Evolutionary conservation across 1,284 basidiomycete genomes (phyloP), one percentile per base, ranked within the genome.

Genomic region (Marasmius fiardii): DNA sequence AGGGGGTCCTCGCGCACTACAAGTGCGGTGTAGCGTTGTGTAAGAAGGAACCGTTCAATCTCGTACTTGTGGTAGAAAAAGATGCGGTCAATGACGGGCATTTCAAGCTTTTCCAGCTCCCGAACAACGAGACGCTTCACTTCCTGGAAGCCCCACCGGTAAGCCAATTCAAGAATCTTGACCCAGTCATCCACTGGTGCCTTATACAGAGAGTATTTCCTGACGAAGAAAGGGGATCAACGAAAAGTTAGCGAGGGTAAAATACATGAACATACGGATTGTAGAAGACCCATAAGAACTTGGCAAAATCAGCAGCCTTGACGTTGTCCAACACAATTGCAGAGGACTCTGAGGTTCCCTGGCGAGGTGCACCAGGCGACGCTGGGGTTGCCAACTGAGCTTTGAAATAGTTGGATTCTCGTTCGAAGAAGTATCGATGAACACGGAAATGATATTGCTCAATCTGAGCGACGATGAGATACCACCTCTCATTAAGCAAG

Each of bases 261-360:
- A 11, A 21, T 28, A 28, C 10, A 16, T 18, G 18, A 45, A 77
- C 82, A 63, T 64, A 87, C 85, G 78, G 78, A 48, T 86, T 83
- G 47, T 88, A 89, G 67, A 87, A 88, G 0, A 89, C 80, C 85
- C 86, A 88, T 0, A 87, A 62, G 20, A 89, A 79, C 3, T 74
- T 71, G 0, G 76, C 75, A 55, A 89, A 87, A 3, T 86, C 81
- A 0, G 71, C 66, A 0, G 74, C 65, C 0, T 66, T 68, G 11
- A 81, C 71, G 43, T 79, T 73, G 5, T 81, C 75, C 16, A 89
- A 70, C 2, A 77, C 69, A 48, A 83, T 78, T 0, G 85, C 80
- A 24, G 68, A 75, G 3, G 71, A 68, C 48, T 84, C 82, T 0
- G 74, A 71, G 0, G 70, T 72, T 21, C 74, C 81, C 57, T 64